Conservation (phyloP, 192 early-diverging fungal species). For the Chytriomyces confervae region DNA sequence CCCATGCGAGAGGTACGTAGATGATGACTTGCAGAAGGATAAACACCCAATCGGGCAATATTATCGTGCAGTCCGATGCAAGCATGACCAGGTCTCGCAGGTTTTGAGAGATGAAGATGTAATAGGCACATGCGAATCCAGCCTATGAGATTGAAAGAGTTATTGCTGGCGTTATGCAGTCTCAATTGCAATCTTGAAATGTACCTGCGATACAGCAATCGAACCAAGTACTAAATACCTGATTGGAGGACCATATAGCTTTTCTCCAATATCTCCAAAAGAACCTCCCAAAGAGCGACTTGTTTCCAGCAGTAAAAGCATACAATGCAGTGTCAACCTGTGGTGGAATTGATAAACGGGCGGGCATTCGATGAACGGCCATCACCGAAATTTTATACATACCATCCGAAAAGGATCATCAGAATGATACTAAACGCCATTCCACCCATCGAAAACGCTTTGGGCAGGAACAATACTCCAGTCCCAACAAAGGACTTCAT, state of each 20-base stretch:
- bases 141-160: slow-evolving; percentile 59
- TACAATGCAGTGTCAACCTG: slow-evolving; percentile 55
- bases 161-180: background rate
- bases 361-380: background rate
- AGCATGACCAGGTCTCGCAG: slow-evolving; percentile 72
- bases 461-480: slow-evolving; percentile 66
- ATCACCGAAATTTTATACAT: background rate
- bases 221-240: slow-evolving; percentile 51
- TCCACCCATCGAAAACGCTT: slow-evolving; percentile 64
- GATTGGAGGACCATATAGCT: slow-evolving; percentile 55
- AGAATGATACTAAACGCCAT: slow-evolving; percentile 52
- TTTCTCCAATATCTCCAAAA: slow-evolving; percentile 62
- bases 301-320: slow-evolving; percentile 58
- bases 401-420: slow-evolving; percentile 54
- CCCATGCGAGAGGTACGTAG: slow-evolving; percentile 85
- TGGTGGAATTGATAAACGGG: background rate
- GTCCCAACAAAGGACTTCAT: slow-evolving; percentile 71
- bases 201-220: slow-evolving; percentile 61
- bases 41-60: slow-evolving; percentile 72
- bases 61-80: slow-evolving; percentile 65
- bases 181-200: background rate
- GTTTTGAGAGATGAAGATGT: slow-evolving; percentile 89
- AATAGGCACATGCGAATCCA: slow-evolving; percentile 88
- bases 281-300: slow-evolving; percentile 56
- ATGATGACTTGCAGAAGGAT: slow-evolving; percentile 77